Evolutionary conservation across 768 basidiomycete genomes (phyloP), one percentile per base, ranked within the genome.

Genomic region (Trametes elegans): DNA sequence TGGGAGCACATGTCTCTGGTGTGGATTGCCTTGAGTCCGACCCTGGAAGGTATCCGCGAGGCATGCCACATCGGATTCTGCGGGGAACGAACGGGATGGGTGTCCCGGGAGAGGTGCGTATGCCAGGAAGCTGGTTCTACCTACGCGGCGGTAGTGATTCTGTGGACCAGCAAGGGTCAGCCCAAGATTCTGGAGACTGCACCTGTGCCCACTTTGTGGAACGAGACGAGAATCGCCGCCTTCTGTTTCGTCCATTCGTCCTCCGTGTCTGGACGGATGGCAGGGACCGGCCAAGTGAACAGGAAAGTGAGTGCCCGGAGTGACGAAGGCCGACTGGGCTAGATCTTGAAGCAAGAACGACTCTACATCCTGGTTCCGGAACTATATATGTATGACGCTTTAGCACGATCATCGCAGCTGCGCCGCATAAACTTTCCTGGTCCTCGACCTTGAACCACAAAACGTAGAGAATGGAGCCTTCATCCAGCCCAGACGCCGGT

Each of bases 401-500:
- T 18, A 34, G 19, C n/a, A 34, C 3, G 8, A 10, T 14, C 7
- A 9, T 24, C 24, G 28, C 9, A 26, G n/a, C n/a, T 1, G 19
- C 26, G 10, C 9, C 14, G 7, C 18, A 6, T 36, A 8, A 71
- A 70, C 53, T 62, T 11, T 9, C 59, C 45, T 3, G n/a, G n/a
- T n/a, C n/a, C n/a, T 63, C 48, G 2, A 73, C 69, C 2, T 40
- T 21, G n/a, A 71, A 50, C 24, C 63, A 48, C 8, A 64, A 39
- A 19, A 74, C 40, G 51, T 71, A 71, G 13, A 73, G 18, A 38
- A 72, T 48, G 29, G 49, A 40, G 13, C 70, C 71, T 2, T 49
- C 4, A 47, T 71, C 58, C 48, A 72, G 39, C 69, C 70, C 69
- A 73, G 27, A 64, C 68, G 6, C 71, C 68, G 0, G 67, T 66